Base-by-base conservation (phyloP, 768 basidiomycete genomes). In the Lactifluus subvellereus region DNA sequence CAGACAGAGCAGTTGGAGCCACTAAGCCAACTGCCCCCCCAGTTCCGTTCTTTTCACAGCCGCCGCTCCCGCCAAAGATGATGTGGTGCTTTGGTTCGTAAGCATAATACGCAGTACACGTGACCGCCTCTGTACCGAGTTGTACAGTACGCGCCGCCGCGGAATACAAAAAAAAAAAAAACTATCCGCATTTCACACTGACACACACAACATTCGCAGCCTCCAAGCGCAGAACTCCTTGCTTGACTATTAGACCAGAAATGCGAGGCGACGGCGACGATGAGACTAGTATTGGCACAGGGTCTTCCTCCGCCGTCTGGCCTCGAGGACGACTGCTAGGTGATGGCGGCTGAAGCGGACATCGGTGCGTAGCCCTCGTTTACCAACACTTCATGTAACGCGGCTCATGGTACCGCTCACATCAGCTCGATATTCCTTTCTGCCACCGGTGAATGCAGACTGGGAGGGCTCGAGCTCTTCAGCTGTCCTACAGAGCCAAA, bases 381-480 rank as follows among this genome's bases (percentile, higher is more conserved):
- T 74, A 72, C 98, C 60, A 98, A 98, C 69, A 88, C 91, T 45
- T 81, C 90, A 8, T 88, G 84, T 57, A 75, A 82, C 32, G 91
- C 91, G 3, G 90, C 91, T 0, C 94, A 97, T 68, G 94, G 93
- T 22, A 89, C 86, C 67, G 71, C 95, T 59, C 78, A 84, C 62
- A 72, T 82, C n/a, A 80, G 82, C 60, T 85, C 91, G 1, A 83
- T 98, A 61, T 98, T 97, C 71, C 84, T 97, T 56, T 93, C 96
- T 1, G 87, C 88, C 0, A 91, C 93, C 0, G 92, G 96, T 6
- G 97, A 99, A 77, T 98, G 96, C 96, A 91, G 91, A 70, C 77
- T 99, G 7, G 95, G 92, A 20, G 96, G 96, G 1, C 94, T 98
- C 70, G 97, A 99, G 70, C 75, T 96, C 0, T 73, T 97, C 65